Percentiles rank a stretch among this genome's conserved stretches.
These are phyloP conservation scores for Coniferiporia sulphurascens DNA, from an alignment of 1,284 basidiomycete species.

Conservation along the genomic window DNA sequence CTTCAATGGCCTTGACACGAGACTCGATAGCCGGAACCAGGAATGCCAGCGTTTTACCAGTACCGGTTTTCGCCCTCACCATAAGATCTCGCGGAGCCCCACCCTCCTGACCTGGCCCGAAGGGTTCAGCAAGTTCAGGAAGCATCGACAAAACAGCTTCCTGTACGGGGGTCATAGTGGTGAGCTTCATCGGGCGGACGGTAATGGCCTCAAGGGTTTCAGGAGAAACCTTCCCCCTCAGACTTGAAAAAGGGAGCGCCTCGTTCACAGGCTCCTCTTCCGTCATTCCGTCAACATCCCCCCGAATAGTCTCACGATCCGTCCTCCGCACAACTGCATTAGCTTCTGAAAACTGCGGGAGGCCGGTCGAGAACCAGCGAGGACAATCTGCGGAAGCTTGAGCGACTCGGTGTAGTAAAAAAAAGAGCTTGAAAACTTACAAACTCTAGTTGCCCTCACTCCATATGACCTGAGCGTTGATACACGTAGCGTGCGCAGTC, in stretches of 20 bases:
- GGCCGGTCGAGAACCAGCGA: neutral
- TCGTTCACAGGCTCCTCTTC: neutral
- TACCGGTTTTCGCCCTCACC: constrained; percentile 89
- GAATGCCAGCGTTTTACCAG: constrained; percentile 91
- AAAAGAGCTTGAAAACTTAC: neutral
- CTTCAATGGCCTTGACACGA: constrained; percentile 50
- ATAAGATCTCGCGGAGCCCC: constrained; percentile 55
- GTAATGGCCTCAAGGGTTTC: constrained; percentile 63
- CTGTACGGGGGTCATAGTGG: constrained; percentile 83
- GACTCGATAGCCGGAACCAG: constrained; percentile 85
- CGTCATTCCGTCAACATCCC: neutral
- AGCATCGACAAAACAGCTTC: constrained; percentile 70
- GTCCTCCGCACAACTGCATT: neutral
- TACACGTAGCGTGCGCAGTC: neutral
- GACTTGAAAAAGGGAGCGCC: constrained; percentile 34
- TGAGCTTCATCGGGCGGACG: constrained; percentile 64
- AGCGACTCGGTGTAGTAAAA: neutral
- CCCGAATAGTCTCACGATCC: neutral
- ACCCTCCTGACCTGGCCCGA: constrained; percentile 27
- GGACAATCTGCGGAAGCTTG: neutral
- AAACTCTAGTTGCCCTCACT: neutral
- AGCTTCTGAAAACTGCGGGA: neutral
- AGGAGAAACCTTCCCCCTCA: constrained; percentile 38
- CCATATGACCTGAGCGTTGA: neutral
- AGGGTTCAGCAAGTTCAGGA: constrained; percentile 49